These are phyloP conservation scores for Picochlorum costavermella DNA, from an alignment of 139 green algal genomes.

Conservation along the genomic window DNA sequence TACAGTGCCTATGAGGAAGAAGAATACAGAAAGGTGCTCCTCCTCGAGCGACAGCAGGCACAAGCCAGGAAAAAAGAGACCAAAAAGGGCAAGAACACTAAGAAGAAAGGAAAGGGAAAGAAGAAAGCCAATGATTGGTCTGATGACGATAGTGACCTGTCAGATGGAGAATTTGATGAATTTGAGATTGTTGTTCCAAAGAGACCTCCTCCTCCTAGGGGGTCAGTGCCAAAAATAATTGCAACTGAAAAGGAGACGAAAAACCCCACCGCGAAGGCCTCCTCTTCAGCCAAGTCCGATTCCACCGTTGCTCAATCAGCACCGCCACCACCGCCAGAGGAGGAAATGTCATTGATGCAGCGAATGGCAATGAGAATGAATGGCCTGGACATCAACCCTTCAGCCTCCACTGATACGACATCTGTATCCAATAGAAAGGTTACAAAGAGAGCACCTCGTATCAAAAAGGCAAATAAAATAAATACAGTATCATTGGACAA, in stretches of 20 bases:
- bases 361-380: conserved; percentile 36
- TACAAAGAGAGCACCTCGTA: not conserved
- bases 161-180: conserved; percentile 18
- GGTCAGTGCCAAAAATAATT: not conserved
- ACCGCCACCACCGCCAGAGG: conserved; percentile 16
- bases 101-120: conserved; percentile 28
- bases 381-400: conserved; percentile 12
- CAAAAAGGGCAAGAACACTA: conserved; percentile 15
- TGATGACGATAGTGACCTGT: conserved; percentile 23
- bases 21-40: conserved; percentile 5
- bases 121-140: conserved; percentile 32
- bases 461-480: not conserved
- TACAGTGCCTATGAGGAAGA: conserved; percentile 28
- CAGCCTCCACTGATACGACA: not conserved
- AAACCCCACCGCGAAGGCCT: not conserved
- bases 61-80: conserved; percentile 4
- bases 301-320: not conserved
- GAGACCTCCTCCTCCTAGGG: conserved; percentile 5
- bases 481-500: not conserved
- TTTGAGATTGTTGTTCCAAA: conserved; percentile 1
- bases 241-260: not conserved
- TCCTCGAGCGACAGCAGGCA: conserved; percentile 23
- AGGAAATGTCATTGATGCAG: conserved; percentile 34
- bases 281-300: not conserved
- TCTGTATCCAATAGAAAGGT: conserved; percentile 2